phyloP scores from a whole-genome alignment of 1,284 basidiomycete species.

The Fistulinella cinereoalba region DNA sequence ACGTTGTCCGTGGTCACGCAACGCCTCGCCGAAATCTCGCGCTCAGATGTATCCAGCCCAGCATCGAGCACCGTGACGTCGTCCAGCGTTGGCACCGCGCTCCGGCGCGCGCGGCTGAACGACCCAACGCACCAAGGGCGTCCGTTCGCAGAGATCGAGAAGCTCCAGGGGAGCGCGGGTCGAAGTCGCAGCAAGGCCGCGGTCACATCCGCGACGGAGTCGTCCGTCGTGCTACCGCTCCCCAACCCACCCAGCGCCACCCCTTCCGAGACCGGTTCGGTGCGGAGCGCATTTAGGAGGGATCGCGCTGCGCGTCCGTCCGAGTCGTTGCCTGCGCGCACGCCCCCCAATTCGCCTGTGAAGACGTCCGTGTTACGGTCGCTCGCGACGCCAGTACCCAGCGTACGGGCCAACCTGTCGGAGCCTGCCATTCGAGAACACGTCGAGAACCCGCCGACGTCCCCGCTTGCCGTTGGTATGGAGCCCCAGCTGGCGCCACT shows the following conservation, averaged over 20 bases:
- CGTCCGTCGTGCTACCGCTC: constrained; percentile 29
- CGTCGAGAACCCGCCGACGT: constrained; percentile 15
- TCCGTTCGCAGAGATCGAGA: constrained; percentile 28
- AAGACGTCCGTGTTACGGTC: constrained; percentile 1
- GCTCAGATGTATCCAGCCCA: constrained; percentile 23
- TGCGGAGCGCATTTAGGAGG: constrained; percentile 13
- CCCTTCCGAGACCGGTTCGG: constrained; percentile 13
- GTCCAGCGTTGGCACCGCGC: constrained; percentile 29
- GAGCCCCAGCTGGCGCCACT: constrained; percentile 25
- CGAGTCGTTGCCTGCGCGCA: constrained; percentile 1
- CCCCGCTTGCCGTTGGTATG: constrained; percentile 9
- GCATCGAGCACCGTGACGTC: constrained; percentile 21
- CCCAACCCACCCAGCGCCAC: constrained; percentile 12
- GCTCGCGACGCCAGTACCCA: constrained; percentile 1
- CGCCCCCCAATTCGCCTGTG: constrained; percentile 10
- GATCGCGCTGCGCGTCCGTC: neutral
- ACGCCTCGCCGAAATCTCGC: constrained; percentile 48
- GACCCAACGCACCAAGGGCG: constrained; percentile 8
- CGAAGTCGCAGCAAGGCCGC: neutral
- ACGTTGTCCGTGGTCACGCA: constrained; percentile 50
- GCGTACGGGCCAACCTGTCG: constrained; percentile 19
- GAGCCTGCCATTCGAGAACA: constrained; percentile 25
- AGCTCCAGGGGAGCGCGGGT: constrained; percentile 11
- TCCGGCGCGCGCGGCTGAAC: constrained; percentile 26
- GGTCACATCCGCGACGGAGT: constrained; percentile 24